phyloP scores from a whole-genome alignment of 2,329 filamentous ascomycete species.

The Capronia coronata region DNA sequence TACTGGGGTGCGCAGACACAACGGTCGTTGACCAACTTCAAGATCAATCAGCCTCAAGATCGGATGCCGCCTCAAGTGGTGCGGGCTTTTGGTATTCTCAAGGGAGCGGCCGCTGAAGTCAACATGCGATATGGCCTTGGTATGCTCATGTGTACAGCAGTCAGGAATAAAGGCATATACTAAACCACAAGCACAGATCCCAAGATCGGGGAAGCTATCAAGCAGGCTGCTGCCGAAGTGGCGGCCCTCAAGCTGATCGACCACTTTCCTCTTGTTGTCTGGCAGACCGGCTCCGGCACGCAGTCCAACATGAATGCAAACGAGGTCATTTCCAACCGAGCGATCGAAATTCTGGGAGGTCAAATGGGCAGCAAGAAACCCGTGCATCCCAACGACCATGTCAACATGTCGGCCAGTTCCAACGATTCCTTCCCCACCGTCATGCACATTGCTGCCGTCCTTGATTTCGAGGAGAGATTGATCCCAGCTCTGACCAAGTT shows the following conservation, averaged over 20 bases:
- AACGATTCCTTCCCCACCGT: conserved; percentile 99
- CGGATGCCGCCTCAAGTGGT: conserved; percentile 93
- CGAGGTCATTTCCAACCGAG: conserved; percentile 98
- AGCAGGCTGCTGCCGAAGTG: conserved; percentile 89
- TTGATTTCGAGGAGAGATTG: conserved; percentile 82
- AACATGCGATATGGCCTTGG: conserved; percentile 91
- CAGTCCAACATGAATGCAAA: conserved; percentile 99
- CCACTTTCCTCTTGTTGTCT: conserved; percentile 97
- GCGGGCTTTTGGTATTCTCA: conserved; percentile 91
- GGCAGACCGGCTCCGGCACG: conserved; percentile 97
- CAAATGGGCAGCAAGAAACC: conserved; percentile 95
- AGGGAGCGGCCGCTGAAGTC: conserved; percentile 90
- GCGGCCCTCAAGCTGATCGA: conserved; percentile 88
- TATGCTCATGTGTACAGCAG: no score
- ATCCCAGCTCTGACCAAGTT: conserved; percentile 77
- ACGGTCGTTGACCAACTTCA: conserved; percentile 88
- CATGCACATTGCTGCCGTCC: conserved; percentile 97
- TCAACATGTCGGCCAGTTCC: conserved; percentile 97
- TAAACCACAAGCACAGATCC: conserved; percentile 54
- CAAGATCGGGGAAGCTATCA: conserved; percentile 84
- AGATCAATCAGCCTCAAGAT: conserved; percentile 98
- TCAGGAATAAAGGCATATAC: neutral
- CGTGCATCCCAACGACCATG: conserved; percentile 98
- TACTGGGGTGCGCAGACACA: conserved; percentile 70
- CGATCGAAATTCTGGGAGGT: conserved; percentile 94